Base-by-base conservation (phyloP, 352 stramenopile species). In the Phytopythium cucurbitacearum region DNA sequence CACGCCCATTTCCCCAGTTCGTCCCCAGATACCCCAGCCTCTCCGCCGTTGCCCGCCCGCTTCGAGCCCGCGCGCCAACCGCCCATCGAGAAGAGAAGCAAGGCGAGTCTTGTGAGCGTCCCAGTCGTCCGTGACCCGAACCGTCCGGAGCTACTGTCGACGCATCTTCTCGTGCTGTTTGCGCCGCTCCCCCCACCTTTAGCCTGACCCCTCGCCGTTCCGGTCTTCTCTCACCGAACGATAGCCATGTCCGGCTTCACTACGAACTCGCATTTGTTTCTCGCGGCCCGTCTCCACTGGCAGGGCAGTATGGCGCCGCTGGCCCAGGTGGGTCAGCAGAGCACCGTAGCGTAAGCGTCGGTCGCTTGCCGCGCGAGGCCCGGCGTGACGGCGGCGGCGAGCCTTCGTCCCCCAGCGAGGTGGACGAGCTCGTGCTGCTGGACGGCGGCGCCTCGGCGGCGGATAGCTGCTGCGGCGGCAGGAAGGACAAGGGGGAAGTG, bases 181-280 rank as follows among this genome's bases (percentile, higher is more conserved):
- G 67, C 55, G 67, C 63, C 62, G 62, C 55, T 67, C 59, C 53
- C 53, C 59, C 64, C 56, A 47, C 50, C 70, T 57, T 38, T 69
- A 72, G 59, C 67, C 67, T 75, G 53, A 62, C 48, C 53, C 59
- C 59, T 57, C 56, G 57, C 50, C 58, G 47, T 40, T 15, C 16
- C 53, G 32, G 53, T 42, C 56, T 59, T 60, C 62, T 56, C 56
- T 54, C 9, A 42, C 49, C 43, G 47, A 54, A 57, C 51, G 57
- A 64, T 63, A 50, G 48, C 46, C 62, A 62, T 32, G 70, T 70
- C 56, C 47, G 43, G 56, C 56, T 59, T 51, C 56, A 65, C 57
- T 65, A 64, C 57, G 48, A 65, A 3, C n/a, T 36, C 28, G n/a
- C 33, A 41, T 59, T 58, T 64, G 50, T 64, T 16, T 32, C 53